Evolutionary conservation across 2,329 filamentous ascomycete genomes (phyloP), one percentile per base, ranked within the genome.

Genomic region (Magnaporthiopsis incrustans): DNA sequence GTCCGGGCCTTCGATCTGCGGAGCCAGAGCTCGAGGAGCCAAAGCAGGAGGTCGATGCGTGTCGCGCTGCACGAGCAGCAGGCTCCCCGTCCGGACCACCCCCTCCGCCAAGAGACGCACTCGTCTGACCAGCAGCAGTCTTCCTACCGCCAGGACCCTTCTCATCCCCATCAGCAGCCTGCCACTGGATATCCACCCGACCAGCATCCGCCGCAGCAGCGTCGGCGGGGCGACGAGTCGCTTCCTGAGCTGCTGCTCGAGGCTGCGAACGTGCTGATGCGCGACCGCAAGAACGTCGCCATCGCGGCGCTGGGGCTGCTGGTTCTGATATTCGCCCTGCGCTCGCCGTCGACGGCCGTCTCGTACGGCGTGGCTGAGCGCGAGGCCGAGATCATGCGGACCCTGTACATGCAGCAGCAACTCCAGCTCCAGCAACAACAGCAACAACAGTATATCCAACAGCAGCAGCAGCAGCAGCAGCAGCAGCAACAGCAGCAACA

Each of bases 241-340:
- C 76, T 88, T 14, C 75, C 78, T 0, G 81, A 85, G 66, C 75
- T 88, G 11, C 69, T 88, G 0, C 68, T 84, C 11, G 81, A 85
- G 67, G 83, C 84, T 0, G 75, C 77, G 62, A 78, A 79, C 38
- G 81, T 88, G 10, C 72, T 84, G 25, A 69, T 88, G 68, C 78
- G 81, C 60, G 85, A 88, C 68, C 78, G 78, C 65, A 86, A 82
- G 74, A 88, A 88, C 64, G 71, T 87, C 12, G 74, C 79, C n/a
- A 87, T 88, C 32, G 75, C 78, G 6, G 69, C 83, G 0, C 74
- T 89, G 62, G 80, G 82, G 64, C 65, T 83, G 2, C 70, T 88
- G n/a, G 78, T 86, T 2, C 68, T 86, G 18, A 64, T 84, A 33
- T 75, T 87, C 12, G 81, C 82, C 1, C 62, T 82, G 15, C 72